Base-by-base conservation (phyloP, 75 land plant genomes). In the Larix kaempferi region DNA sequence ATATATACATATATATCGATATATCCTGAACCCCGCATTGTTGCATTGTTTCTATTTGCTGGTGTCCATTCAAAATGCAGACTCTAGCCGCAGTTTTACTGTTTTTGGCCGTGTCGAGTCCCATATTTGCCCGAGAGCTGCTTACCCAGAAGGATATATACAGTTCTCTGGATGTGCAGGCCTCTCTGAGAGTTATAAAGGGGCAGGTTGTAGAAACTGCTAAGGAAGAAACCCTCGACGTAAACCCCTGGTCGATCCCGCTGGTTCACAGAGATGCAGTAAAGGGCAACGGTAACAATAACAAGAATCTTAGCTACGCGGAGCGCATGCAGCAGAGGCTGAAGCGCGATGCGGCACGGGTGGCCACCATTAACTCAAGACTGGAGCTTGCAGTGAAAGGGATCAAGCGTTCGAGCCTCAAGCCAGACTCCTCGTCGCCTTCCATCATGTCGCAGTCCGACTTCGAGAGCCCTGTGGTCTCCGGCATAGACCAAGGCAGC, bases 401-500 rank as follows among this genome's bases (percentile, higher is more conserved):
- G 6, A 8, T 55, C 25, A 76, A 10, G 8, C 13, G 16, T 3
- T 27, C 60, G 37, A 33, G 21, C 21, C 16, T 78, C 7, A n/a
- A 16, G 17, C 74, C 74, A 3, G 25, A 37, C 10, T 29, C 12
- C 10, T 33, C 56, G 2, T 52, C 78, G 2, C 2, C 56, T 14
- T 14, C 52, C 6, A 6, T 17, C 2, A 25, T 55, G 6, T 25
- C 75, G 5, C 14, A 19, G 29, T 59, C 27, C 23, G 80, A 56
- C 0, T 65, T 79, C 17, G 0, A 17, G 56, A 76, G 73, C 39
- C 84, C 83, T 0, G 84, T 83, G 44, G 76, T 80, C 4, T 83
- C 84, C 59, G 84, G 84, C 56, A 22, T 83, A 3, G 41, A 29
- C 27, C 84, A 65, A 15, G 84, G 84, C 33, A 83, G 84, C 69